phyloP scores from a whole-genome alignment of 208 protist genomes.

The Leishmania braziliensis region DNA sequence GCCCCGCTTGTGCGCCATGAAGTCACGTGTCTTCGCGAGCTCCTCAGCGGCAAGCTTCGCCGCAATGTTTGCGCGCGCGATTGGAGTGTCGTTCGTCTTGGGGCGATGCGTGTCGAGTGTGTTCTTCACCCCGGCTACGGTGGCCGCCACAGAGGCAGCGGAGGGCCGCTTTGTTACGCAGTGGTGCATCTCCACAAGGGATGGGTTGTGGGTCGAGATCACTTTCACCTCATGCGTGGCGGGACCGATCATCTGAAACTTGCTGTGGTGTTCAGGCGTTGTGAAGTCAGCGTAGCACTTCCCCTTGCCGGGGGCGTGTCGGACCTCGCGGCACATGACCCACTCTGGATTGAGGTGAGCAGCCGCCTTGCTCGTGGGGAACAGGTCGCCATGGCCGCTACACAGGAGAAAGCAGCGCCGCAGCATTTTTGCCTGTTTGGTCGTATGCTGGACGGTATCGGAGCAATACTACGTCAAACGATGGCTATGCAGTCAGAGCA shows the following conservation, averaged over 20 bases:
- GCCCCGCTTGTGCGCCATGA: conserved; percentile 41
- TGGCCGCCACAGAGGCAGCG: conserved; percentile 23
- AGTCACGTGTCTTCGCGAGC: conserved; percentile 65
- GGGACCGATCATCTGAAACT: conserved; percentile 50
- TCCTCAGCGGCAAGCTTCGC: conserved; percentile 57
- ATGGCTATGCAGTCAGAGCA: background rate
- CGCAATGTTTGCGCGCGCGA: conserved; percentile 71
- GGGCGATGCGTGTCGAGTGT: conserved; percentile 29
- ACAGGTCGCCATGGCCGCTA: conserved; percentile 75
- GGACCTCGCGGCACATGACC: conserved; percentile 54
- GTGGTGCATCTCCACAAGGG: conserved; percentile 22
- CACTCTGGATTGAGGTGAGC: conserved; percentile 65
- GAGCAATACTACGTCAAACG: background rate
- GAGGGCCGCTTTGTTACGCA: conserved; percentile 39
- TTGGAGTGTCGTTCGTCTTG: conserved; percentile 41
- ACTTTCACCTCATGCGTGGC: conserved; percentile 36
- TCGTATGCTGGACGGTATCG: background rate
- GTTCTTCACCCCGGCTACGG: conserved; percentile 37
- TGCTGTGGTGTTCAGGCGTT: conserved; percentile 37
- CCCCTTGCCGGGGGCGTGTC: conserved; percentile 52
- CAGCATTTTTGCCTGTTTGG: conserved; percentile 21
- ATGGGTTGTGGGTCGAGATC: conserved; percentile 23
- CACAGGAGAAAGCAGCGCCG: conserved; percentile 36
- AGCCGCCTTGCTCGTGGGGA: conserved; percentile 82
- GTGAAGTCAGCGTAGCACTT: conserved; percentile 59